Evolutionary conservation across 1,284 basidiomycete genomes (phyloP).

Genomic region (Tranzscheliella williamsii): DNA sequence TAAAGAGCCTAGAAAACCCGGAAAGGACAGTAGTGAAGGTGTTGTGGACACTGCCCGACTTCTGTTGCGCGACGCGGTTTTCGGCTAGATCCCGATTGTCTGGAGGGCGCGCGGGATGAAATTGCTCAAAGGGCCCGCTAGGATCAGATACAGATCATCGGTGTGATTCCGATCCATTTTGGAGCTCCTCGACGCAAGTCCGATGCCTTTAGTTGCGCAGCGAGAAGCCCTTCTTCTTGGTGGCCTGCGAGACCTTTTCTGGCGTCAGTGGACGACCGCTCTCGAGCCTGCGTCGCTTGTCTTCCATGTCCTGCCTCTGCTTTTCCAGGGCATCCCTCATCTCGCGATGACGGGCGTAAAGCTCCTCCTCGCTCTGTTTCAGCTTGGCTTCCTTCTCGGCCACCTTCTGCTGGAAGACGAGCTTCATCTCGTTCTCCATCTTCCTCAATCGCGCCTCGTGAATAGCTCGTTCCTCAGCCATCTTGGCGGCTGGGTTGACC

Average conservation of each 20-base stretch:
- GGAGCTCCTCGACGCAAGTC: too few relatives aligned
- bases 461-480: conserved; percentile 59
- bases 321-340: conserved; percentile 74
- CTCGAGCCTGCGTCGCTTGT: conserved; percentile 93
- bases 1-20: too few relatives aligned
- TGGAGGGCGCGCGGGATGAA: too few relatives aligned
- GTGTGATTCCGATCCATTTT: too few relatives aligned
- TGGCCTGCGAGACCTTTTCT: conserved; percentile 70
- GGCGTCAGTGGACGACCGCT: conserved; percentile 73
- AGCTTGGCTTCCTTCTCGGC: conserved; percentile 61
- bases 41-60: too few relatives aligned
- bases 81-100: too few relatives aligned
- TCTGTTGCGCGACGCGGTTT: too few relatives aligned
- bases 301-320: conserved; percentile 90
- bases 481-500: conserved; percentile 56
- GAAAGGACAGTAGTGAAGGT: too few relatives aligned
- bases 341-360: conserved; percentile 59
- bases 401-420: conserved; percentile 61
- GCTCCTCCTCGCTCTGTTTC: conserved; percentile 61
- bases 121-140: too few relatives aligned
- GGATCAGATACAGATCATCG: too few relatives aligned
- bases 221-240: conserved; percentile 55
- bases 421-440: conserved; percentile 62
- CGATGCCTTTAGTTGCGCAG: conserved; percentile 55
- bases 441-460: conserved; percentile 60